Evolutionary conservation across 768 basidiomycete species (phyloP).

Genomic region (Mycena rebaudengoi): DNA sequence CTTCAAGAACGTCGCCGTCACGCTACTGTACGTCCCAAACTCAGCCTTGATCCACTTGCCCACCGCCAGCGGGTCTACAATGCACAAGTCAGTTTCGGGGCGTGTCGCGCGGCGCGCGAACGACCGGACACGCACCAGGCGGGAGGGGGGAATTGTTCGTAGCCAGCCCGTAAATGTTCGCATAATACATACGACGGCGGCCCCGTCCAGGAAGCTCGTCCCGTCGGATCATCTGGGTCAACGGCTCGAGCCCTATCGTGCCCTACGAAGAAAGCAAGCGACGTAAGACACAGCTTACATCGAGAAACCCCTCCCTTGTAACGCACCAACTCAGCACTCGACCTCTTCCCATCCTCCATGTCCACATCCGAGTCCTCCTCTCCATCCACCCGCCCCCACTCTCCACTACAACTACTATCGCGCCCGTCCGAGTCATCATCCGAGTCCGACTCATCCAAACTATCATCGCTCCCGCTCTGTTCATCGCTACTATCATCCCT

Average conservation of each 20-base stretch:
- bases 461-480: too few species aligned
- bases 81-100: not conserved
- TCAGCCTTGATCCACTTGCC: constrained; percentile 69
- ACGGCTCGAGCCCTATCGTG: constrained; percentile 79
- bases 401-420: too few species aligned
- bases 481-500: too few species aligned
- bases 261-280: too few species aligned
- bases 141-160: constrained; percentile 61
- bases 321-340: constrained; percentile 19
- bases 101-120: too few species aligned
- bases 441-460: too few species aligned
- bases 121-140: constrained; percentile 54
- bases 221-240: constrained; percentile 76
- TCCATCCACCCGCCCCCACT: constrained; percentile 39
- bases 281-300: too few species aligned
- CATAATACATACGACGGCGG: constrained; percentile 62
- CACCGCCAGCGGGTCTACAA: constrained; percentile 59
- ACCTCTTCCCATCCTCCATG: too few species aligned
- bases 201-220: constrained; percentile 71
- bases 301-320: too few species aligned
- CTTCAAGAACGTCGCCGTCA: constrained; percentile 74
- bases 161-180: constrained; percentile 40
- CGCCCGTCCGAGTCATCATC: too few species aligned
- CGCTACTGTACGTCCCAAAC: constrained; percentile 62
- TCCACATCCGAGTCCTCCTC: too few species aligned